Evolutionary conservation across 1,284 basidiomycete genomes (phyloP).

Genomic region (Lignosus rhinocerotis): DNA sequence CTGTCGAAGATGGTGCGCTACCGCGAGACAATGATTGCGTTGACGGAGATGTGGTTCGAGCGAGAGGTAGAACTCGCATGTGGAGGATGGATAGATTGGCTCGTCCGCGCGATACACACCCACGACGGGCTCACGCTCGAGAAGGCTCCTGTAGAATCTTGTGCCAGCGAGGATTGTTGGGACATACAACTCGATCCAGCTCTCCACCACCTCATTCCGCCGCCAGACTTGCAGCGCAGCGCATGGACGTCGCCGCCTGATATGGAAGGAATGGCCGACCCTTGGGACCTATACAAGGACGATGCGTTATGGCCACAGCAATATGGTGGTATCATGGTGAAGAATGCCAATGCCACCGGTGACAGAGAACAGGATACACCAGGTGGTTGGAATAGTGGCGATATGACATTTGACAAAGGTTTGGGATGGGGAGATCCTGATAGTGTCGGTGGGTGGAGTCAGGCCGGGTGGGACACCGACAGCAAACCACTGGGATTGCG

Average conservation of each 20-base stretch:
- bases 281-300: constrained; percentile 7
- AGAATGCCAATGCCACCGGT: not conserved
- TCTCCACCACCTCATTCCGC: constrained; percentile 15
- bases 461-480: too few species aligned
- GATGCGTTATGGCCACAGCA: not conserved
- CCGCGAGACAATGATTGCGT: constrained; percentile 47
- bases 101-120: constrained; percentile 51
- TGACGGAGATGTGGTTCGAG: constrained; percentile 75
- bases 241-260: constrained; percentile 13
- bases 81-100: constrained; percentile 66
- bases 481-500: too few species aligned
- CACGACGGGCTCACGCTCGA: constrained; percentile 32
- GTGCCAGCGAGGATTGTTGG: constrained; percentile 42
- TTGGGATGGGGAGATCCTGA: not conserved
- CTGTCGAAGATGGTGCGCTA: constrained; percentile 54
- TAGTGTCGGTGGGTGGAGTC: too few species aligned
- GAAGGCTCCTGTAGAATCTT: constrained; percentile 4
- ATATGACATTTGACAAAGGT: not conserved
- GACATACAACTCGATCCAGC: constrained; percentile 34
- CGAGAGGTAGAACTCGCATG: constrained; percentile 58
- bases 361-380: not conserved
- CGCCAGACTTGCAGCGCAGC: not conserved
- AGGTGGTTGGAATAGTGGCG: not conserved
- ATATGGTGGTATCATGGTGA: not conserved
- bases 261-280: constrained; percentile 7